Evolutionary conservation across 75 land plant genomes (phyloP), one percentile per base, ranked within the genome.

Genomic region (Isoetes taiwanensis): DNA sequence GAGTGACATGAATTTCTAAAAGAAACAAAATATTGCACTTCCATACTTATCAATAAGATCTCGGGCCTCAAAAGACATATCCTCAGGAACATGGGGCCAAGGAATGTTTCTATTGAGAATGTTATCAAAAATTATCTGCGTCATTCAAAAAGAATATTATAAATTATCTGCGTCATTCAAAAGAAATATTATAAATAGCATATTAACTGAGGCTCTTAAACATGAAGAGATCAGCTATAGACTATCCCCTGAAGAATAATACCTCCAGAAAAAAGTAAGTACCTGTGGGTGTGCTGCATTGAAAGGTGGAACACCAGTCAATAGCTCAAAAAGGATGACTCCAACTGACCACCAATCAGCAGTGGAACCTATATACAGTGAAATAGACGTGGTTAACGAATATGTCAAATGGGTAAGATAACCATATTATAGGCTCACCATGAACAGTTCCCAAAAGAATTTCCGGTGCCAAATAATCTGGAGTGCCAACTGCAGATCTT

Each of bases 291-390:
- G 59, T 54, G 76, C 82, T 28, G 82, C 82, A 73, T 83, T 83
- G 58, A 83, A 83, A 34, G 86, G 86, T 21, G 86, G 86, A 62
- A 83, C 59, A 14, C 86, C 86, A 28, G 77, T 78, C 52, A 83
- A 74, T 53, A 76, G 42, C 63, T 83, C 86, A 71, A 73, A 83
- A 19, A 83, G 70, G 59, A 83, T 83, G 43, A 83, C 63, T 16
- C 86, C 86, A 19, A 79, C 81, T 28, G 86, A 83, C 86, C 86
- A 83, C 86, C 86, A 83, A 68, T 83, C 86, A 20, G 86, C 86
- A 53, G 82, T 73, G 62, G 52, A 43, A 20, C 82, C 86, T 83
- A 56, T 35, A 58, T 54, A 1, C 8, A 29, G 34, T 41, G 62
- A 54, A 33, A 25, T 1, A n/a, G n/a, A n/a, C n/a, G n/a, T n/a